A percentile compares a stretch with the other conserved stretches of the same genome.
Conservation (phyloP, 1,284 basidiomycete species). For the Fistulina hepatica region DNA sequence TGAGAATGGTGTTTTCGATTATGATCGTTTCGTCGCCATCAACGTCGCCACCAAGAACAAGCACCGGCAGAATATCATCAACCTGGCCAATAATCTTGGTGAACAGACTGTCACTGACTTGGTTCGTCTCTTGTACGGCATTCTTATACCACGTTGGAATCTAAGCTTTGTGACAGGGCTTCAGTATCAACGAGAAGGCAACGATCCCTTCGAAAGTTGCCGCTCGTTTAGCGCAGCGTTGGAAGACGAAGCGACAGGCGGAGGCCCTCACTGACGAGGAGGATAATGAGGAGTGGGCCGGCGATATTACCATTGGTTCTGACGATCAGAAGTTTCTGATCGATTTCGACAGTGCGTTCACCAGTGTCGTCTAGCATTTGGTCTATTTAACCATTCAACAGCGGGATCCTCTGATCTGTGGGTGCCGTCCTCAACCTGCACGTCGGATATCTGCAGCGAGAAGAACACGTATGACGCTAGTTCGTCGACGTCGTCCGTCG, state of each 20-base stretch:
- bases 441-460: conserved; percentile 1
- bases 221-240: conserved; percentile 1
- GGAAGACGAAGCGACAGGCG: conserved; percentile 5
- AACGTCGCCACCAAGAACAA: background rate
- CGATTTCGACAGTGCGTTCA: conserved; percentile 7
- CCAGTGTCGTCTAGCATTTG: background rate
- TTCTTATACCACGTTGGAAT: background rate
- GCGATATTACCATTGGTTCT: conserved; percentile 7
- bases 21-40: conserved; percentile 26
- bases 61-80: conserved; percentile 18
- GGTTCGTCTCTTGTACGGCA: background rate
- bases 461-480: conserved; percentile 9
- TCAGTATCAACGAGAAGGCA: conserved; percentile 2
- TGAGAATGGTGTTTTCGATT: conserved; percentile 26
- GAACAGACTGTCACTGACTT: conserved; percentile 12
- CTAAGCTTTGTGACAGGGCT: conserved; percentile 1
- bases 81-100: conserved; percentile 18
- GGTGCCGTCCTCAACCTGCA: conserved; percentile 10
- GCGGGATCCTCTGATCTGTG: conserved; percentile 14
- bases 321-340: conserved; percentile 6
- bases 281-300: conserved; percentile 6
- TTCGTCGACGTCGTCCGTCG: conserved; percentile 6
- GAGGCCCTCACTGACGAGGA: conserved; percentile 7
- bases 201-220: conserved; percentile 4
- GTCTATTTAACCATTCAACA: background rate